Evolutionary conservation across 371 early-diverging fungal species (phyloP).

Genomic region (Mucor circinelloides): DNA sequence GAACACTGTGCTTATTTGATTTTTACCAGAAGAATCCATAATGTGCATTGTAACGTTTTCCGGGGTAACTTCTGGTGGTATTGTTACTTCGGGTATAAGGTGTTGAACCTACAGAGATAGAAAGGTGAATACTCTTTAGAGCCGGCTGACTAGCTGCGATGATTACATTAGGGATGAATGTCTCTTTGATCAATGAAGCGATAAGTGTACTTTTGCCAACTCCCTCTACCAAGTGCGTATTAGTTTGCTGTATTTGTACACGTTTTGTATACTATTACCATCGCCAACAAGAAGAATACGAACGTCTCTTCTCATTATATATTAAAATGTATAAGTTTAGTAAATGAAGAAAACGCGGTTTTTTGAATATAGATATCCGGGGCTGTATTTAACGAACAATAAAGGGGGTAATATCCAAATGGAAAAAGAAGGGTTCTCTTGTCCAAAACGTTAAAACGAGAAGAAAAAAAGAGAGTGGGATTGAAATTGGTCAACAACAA

Average conservation of each 20-base stretch:
- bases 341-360: not conserved
- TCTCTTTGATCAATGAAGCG: constrained; percentile 93
- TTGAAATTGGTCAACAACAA: not conserved
- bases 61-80: constrained; percentile 96
- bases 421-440: not conserved
- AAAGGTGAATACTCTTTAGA: not conserved
- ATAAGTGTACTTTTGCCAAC: constrained; percentile 97
- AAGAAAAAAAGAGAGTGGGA: constrained; percentile 2
- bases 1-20: not conserved
- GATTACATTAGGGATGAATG: constrained; percentile 88
- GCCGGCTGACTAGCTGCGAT: not conserved
- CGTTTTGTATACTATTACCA: constrained; percentile 55
- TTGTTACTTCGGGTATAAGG: constrained; percentile 96
- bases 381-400: not conserved
- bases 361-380: not conserved
- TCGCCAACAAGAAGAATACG: constrained; percentile 90
- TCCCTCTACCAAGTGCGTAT: constrained; percentile 61
- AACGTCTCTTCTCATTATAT: constrained; percentile 84
- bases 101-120: constrained; percentile 81
- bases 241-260: not conserved
- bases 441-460: not conserved
- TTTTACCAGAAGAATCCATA: constrained; percentile 88
- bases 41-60: constrained; percentile 96
- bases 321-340: not conserved
- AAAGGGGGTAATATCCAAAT: not conserved